Evolutionary conservation across 1,139 yeast species (phyloP).

Genomic region (Saccharomyces hybrid): DNA sequence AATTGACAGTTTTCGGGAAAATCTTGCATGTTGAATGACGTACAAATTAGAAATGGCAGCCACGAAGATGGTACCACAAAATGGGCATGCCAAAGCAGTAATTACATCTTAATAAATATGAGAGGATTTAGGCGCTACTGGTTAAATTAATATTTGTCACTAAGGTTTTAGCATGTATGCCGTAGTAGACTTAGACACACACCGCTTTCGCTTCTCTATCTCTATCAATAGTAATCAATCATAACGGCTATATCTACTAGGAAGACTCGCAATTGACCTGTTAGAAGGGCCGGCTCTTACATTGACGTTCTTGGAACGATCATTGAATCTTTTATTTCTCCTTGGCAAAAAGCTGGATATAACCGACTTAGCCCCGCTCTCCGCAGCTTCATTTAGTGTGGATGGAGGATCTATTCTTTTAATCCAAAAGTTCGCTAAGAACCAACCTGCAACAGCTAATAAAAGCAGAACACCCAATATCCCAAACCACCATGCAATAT

Average conservation of each 20-base stretch:
- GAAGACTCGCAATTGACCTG: conserved; percentile 23
- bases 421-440: conserved; percentile 38
- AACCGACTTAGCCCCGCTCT: conserved; percentile 32
- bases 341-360: conserved; percentile 27
- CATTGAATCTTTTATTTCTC: conserved; percentile 8
- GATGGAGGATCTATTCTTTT: conserved; percentile 30
- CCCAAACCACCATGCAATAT: conserved; percentile 57
- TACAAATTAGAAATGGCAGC: too few species aligned
- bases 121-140: too few species aligned
- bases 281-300: conserved; percentile 19
- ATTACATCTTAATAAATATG: too few species aligned
- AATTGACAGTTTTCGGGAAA: too few species aligned
- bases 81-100: too few species aligned
- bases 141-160: neutral
- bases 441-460: conserved; percentile 32
- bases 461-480: conserved; percentile 48
- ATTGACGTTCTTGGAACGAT: conserved; percentile 10
- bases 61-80: too few species aligned
- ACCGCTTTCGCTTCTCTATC: neutral
- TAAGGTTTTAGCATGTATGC: neutral
- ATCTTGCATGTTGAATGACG: too few species aligned
- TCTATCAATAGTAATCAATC: conserved; percentile 7
- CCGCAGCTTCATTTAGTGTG: conserved; percentile 29
- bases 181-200: neutral
- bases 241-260: conserved; percentile 25